Evolutionary conservation across 257 asterid species (phyloP).

Genomic region (Rubia yunnanensis): DNA sequence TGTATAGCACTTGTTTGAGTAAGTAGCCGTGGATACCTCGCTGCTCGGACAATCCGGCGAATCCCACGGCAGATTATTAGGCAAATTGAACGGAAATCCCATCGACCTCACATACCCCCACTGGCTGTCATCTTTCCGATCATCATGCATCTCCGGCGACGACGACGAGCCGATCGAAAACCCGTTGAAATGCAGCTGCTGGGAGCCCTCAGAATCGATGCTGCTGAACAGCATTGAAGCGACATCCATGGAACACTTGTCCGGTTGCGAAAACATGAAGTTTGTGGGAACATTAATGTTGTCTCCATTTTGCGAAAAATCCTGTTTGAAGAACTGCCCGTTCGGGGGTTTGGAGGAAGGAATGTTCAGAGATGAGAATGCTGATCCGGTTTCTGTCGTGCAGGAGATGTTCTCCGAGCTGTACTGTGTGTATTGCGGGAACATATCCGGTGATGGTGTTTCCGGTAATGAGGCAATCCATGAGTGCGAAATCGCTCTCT

Average conservation of each 20-base stretch:
- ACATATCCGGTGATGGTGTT: constrained; percentile 30
- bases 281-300: constrained; percentile 24
- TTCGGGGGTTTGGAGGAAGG: constrained; percentile 19
- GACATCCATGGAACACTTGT: constrained; percentile 26
- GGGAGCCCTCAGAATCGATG: constrained; percentile 15
- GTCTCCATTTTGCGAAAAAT: constrained; percentile 16
- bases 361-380: constrained; percentile 22
- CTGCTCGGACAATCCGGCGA: constrained; percentile 50
- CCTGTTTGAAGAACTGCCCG: constrained; percentile 9
- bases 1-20: constrained; percentile 41
- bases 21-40: constrained; percentile 40
- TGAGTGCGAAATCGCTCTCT: constrained; percentile 44
- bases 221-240: constrained; percentile 23
- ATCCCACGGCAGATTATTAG: constrained; percentile 41
- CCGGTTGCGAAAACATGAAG: constrained; percentile 31
- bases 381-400: constrained; percentile 16
- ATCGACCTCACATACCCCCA: constrained; percentile 31
- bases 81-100: constrained; percentile 54
- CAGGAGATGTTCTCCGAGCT: constrained; percentile 20
- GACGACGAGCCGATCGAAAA: constrained; percentile 27
- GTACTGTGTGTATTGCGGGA: constrained; percentile 19
- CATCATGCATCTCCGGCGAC: constrained; percentile 29
- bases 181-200: constrained; percentile 30
- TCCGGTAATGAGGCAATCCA: constrained; percentile 38
- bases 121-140: neutral